Percentiles rank a stretch among this genome's conserved stretches.
These are phyloP conservation scores for Sapria himalayana DNA, from an alignment of 345 rosid genomes.

Conservation along the genomic window DNA sequence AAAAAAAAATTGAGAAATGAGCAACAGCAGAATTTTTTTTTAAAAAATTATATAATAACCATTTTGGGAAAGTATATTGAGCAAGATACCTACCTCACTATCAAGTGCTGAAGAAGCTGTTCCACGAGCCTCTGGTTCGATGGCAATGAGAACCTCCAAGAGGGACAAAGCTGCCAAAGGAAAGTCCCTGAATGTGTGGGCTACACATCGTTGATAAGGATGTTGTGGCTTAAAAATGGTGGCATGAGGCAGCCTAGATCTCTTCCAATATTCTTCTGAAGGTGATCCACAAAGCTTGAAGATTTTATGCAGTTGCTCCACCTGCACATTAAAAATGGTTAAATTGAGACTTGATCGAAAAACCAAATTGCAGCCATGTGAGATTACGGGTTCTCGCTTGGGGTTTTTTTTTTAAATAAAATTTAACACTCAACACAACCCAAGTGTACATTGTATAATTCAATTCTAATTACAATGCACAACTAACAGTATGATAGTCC, in stretches of 20 bases:
- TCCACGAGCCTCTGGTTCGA: conserved; percentile 36
- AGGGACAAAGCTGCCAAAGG: conserved; percentile 34
- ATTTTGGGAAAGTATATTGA: background rate
- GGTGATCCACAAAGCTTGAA: conserved; percentile 67
- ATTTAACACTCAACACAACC: too few relatives aligned
- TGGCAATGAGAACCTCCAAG: conserved; percentile 31
- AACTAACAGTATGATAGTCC: too few relatives aligned
- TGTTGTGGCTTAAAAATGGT: conserved; percentile 49
- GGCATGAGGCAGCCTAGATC: conserved; percentile 33
- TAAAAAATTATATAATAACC: too few relatives aligned
- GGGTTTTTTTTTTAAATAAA: too few relatives aligned
- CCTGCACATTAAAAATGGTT: conserved; percentile 12
- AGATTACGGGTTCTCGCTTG: too few relatives aligned
- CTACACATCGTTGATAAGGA: conserved; percentile 35
- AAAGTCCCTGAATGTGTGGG: conserved; percentile 31
- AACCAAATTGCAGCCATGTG: too few relatives aligned
- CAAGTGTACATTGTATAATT: too few relatives aligned
- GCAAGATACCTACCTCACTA: conserved; percentile 30
- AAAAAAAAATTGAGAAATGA: background rate
- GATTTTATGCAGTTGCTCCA: conserved; percentile 52
- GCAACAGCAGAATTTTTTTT: too few relatives aligned
- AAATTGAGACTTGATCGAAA: background rate
- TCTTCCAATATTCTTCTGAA: conserved; percentile 50
- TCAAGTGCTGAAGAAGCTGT: conserved; percentile 29
- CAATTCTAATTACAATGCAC: too few relatives aligned